Base-by-base conservation (phyloP, 2,329 filamentous ascomycete genomes). In the Pestalotiopsis fici region DNA sequence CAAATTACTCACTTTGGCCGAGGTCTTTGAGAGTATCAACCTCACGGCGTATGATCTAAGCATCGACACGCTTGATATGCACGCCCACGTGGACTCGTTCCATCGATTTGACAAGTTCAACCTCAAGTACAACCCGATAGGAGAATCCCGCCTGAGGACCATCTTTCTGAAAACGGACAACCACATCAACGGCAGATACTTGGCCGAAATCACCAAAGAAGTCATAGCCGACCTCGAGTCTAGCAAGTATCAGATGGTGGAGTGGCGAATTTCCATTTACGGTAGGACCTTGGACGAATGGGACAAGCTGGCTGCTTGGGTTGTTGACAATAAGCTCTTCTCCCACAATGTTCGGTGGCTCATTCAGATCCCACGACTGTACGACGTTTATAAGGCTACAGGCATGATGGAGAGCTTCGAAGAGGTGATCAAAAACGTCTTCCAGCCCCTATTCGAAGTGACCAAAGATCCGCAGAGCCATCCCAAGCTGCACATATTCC, bases 41-140 rank as follows among this genome's bases (percentile, higher is more conserved):
- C 83, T 99, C 73, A 98, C 95, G 4, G 96, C 96, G 0, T 99
- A 99, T 78, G 96, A 99, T 78, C 85, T 99, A 65, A 98, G 95
- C 80, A 99, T 99, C 71, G 96, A 99, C 80, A 99, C 96, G 1
- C 86, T 99, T 39, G 96, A 99, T 82, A 99, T 99, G 96, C 96
- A 99, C 91, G 95, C 96, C 27, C 96, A 99, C 77, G 98, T 94
- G 12, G 96, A 99, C 80, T 97, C 94, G 0, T 99, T 99, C 82
- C 96, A 99, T 80, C 93, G 96, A 3, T 99, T 99, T 78, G 96
- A 99, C 84, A 99, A 99, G 80, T 99, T 99, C 86, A 99, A 99
- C 78, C 85, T 99, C 66, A 99, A 99, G 79, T 99, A 99, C 78
- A 99, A 99, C 74, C 96, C 96, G 0, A 91, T 99, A 69, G 96